Evolutionary conservation across 2,329 filamentous ascomycete species (phyloP).

Genomic region (Trichophyton benhamiae): DNA sequence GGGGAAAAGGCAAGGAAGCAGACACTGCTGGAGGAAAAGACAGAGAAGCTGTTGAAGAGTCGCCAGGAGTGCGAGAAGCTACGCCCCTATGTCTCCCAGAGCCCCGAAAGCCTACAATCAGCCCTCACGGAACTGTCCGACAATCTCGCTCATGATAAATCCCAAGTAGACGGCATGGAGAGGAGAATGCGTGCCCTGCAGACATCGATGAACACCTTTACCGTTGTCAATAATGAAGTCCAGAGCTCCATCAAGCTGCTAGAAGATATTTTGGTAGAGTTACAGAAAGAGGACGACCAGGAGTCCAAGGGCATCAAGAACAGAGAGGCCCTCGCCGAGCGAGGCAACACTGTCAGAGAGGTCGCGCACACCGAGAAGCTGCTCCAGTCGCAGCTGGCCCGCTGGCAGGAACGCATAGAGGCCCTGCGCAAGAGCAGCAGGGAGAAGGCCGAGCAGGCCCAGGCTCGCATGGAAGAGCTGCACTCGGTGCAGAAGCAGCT

Average conservation of each 20-base stretch:
- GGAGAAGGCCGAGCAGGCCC: constrained; percentile 68
- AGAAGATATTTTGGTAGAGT: constrained; percentile 72
- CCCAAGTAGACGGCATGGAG: constrained; percentile 77
- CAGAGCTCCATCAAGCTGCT: constrained; percentile 78
- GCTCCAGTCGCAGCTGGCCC: constrained; percentile 68
- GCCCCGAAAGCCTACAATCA: constrained; percentile 68
- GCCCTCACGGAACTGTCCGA: constrained; percentile 71
- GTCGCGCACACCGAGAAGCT: constrained; percentile 80
- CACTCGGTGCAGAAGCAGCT: constrained; percentile 66
- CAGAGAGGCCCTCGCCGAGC: constrained; percentile 73
- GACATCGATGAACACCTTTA: constrained; percentile 82
- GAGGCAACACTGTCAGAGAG: constrained; percentile 79
- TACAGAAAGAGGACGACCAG: constrained; percentile 86
- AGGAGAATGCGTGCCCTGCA: constrained; percentile 78
- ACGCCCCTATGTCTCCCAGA: constrained; percentile 82
- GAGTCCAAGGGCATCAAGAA: constrained; percentile 67
- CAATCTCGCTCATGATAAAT: constrained; percentile 63
- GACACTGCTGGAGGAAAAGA: constrained; percentile 40
- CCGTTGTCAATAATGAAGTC: constrained; percentile 72
- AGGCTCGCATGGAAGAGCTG: constrained; percentile 82
- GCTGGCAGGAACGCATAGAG: constrained; percentile 78
- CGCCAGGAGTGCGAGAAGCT: constrained; percentile 81
- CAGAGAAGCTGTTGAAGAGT: constrained; percentile 46
- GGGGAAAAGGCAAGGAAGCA: constrained; percentile 67
- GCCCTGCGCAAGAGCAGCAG: constrained; percentile 68